Conservation (phyloP, 352 stramenopile species). For the Phytophthora nicotianae region DNA sequence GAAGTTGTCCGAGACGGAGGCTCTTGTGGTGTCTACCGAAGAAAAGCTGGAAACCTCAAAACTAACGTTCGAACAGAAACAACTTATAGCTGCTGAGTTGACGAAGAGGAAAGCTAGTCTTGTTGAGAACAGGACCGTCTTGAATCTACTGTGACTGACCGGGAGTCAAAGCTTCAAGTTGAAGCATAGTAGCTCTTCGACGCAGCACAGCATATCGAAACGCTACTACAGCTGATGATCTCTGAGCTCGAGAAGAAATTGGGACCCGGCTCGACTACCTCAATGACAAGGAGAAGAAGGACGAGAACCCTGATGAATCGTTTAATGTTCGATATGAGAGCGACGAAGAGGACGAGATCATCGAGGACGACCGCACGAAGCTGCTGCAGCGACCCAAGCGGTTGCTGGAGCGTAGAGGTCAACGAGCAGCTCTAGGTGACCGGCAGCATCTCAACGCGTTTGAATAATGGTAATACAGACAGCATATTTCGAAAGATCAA, state of each 20-base stretch:
- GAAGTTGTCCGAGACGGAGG: too few relatives aligned
- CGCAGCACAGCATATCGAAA: slow-evolving; percentile 18
- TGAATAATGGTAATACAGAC: neutral
- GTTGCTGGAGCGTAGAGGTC: slow-evolving; percentile 36
- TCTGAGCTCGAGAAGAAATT: slow-evolving; percentile 51
- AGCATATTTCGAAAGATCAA: neutral
- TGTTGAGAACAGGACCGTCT: neutral
- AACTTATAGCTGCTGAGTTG: neutral
- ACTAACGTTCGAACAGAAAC: neutral
- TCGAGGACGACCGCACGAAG: slow-evolving; percentile 52
- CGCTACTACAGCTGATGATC: slow-evolving; percentile 60
- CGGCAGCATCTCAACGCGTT: neutral
- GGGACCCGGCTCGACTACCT: slow-evolving; percentile 69
- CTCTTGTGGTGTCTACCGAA: too few relatives aligned
- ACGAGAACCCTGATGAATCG: slow-evolving; percentile 36
- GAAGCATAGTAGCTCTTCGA: slow-evolving; percentile 4
- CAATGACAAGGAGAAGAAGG: slow-evolving; percentile 62
- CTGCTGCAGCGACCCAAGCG: slow-evolving; percentile 56
- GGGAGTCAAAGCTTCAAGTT: slow-evolving; percentile 15
- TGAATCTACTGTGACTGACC: neutral
- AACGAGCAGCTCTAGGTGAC: neutral
- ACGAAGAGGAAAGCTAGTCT: slow-evolving; percentile 5
- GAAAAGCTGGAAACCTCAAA: neutral
- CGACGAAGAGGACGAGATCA: slow-evolving; percentile 52
- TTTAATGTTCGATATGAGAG: slow-evolving; percentile 39